phyloP scores from a whole-genome alignment of 352 stramenopile species.

The Phytophthora pseudosyringae region DNA sequence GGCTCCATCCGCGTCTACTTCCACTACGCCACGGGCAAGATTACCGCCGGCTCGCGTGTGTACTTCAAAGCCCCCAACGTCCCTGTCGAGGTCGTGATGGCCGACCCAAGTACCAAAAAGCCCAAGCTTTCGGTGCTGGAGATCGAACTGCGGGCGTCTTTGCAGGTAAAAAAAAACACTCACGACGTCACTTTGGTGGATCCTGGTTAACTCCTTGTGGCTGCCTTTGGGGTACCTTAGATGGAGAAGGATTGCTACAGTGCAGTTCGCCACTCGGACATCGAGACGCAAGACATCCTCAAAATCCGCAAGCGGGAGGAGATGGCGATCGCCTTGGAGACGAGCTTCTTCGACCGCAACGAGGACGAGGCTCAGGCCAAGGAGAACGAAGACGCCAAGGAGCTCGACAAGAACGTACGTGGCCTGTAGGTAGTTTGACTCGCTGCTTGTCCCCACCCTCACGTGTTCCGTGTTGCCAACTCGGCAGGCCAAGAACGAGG shows the following conservation, averaged over 20 bases:
- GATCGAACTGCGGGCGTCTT: conserved; percentile 64
- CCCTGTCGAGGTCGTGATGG: conserved; percentile 76
- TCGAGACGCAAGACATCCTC: conserved; percentile 93
- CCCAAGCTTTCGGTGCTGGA: conserved; percentile 82
- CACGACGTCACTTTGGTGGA: too few species aligned
- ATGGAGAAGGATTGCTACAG: conserved; percentile 94
- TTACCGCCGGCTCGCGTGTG: conserved; percentile 81
- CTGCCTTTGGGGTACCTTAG: conserved; percentile 17
- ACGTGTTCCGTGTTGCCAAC: background rate
- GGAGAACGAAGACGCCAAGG: conserved; percentile 70
- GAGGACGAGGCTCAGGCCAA: conserved; percentile 71
- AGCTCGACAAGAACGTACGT: conserved; percentile 72
- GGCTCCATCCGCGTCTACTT: conserved; percentile 90
- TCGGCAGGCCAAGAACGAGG: conserved; percentile 66
- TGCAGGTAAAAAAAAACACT: conserved; percentile 45
- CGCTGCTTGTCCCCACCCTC: background rate
- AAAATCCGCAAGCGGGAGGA: conserved; percentile 90
- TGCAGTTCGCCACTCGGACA: conserved; percentile 81
- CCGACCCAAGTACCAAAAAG: conserved; percentile 64
- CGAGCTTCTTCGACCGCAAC: conserved; percentile 83
- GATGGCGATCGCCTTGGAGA: conserved; percentile 84
- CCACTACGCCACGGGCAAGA: conserved; percentile 93
- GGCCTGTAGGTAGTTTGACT: background rate
- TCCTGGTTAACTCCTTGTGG: too few species aligned
- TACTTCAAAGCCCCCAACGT: conserved; percentile 83